phyloP scores from a whole-genome alignment of 2,329 filamentous ascomycete genomes.

The Fusarium pininemorale region DNA sequence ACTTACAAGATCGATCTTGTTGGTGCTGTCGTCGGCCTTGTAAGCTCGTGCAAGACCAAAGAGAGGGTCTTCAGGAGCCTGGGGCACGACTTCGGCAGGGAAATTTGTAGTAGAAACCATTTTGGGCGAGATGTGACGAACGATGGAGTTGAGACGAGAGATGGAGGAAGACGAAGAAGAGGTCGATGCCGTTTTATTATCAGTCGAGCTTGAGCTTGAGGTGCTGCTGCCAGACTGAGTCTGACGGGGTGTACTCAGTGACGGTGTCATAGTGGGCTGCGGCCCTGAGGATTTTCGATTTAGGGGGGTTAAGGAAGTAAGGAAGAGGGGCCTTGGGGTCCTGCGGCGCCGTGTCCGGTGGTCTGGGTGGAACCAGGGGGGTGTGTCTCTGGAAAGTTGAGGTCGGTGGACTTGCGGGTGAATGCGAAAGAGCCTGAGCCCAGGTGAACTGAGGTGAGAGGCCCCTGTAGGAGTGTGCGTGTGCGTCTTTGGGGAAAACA shows the following conservation, averaged over 20 bases:
- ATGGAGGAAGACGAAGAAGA: slow-evolving; percentile 58
- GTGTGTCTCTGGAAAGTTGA: slow-evolving; percentile 3
- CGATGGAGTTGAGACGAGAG: slow-evolving; percentile 68
- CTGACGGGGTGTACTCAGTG: slow-evolving; percentile 41
- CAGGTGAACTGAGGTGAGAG: slow-evolving; percentile 29
- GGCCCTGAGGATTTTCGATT: slow-evolving; percentile 41
- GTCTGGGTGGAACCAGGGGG: slow-evolving; percentile 36
- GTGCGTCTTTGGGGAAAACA: slow-evolving; percentile 20
- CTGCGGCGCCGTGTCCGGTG: slow-evolving; percentile 37
- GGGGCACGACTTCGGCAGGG: slow-evolving; percentile 78
- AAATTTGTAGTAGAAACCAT: slow-evolving; percentile 65
- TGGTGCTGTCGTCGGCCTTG: slow-evolving; percentile 76
- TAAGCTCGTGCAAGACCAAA: slow-evolving; percentile 93
- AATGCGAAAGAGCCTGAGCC: background rate
- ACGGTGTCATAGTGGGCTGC: slow-evolving; percentile 45
- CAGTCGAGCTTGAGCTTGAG: slow-evolving; percentile 41
- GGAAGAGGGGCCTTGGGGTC: slow-evolving; percentile 26
- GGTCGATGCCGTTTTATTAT: slow-evolving; percentile 43
- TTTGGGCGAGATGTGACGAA: slow-evolving; percentile 74
- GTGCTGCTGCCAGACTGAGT: slow-evolving; percentile 32
- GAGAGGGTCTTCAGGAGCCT: slow-evolving; percentile 93
- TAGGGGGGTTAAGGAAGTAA: slow-evolving; percentile 31
- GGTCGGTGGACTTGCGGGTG: slow-evolving; percentile 10
- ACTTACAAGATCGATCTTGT: slow-evolving; percentile 92
- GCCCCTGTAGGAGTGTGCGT: slow-evolving; percentile 31